Base-by-base conservation (phyloP, 2,329 filamentous ascomycete species). In the Colletotrichum scovillei region DNA sequence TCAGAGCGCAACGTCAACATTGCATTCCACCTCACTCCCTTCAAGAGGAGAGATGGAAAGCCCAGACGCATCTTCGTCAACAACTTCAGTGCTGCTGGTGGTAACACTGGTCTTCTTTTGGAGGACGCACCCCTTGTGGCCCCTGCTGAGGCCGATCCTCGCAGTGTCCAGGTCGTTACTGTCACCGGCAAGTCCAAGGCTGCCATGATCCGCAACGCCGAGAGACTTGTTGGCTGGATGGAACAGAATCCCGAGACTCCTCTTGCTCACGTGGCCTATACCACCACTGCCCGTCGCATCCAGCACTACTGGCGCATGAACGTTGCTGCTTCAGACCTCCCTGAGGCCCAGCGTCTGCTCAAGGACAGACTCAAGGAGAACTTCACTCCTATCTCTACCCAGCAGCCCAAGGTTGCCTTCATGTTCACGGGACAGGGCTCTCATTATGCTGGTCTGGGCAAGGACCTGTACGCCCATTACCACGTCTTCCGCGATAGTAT, bases 21-120 rank as follows among this genome's bases (percentile, higher is more conserved):
- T 76, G 86, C 90, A 1, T 85, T 88, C 74, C 83, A 90, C 75
- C 79, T 85, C 63, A 88, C 87, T 0, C 84, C 86, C 0, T 89
- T 89, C 81, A 77, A 77, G 72, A 84, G 90, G 63, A 82, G 81
- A 35, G 83, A 88, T 60, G 84, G 84, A 24, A 85, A 84, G 77
- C 85, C 84, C 2, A 83, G 87, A 32, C 81, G 84, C 5, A 82
- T 88, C 9, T 89, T 89, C 72, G 80, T 93, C 74, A 94, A 94
- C 83, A 93, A 93, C 82, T 94, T 93, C 78, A 90, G 89, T 75
- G 92, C 92, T 7, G 91, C 92, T 66, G 92, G 92, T 75, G 92
- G 92, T 42, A 94, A 94, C 81, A 93, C 92, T 1, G 89, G 91
- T 19, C 80, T 94, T 28, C 80, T 94, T 7, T 77, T 94, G 2